Evolutionary conservation across 495 filamentous ascomycete genomes (phyloP), one percentile per base, ranked within the genome.

Genomic region (Jackrogersella minutella): DNA sequence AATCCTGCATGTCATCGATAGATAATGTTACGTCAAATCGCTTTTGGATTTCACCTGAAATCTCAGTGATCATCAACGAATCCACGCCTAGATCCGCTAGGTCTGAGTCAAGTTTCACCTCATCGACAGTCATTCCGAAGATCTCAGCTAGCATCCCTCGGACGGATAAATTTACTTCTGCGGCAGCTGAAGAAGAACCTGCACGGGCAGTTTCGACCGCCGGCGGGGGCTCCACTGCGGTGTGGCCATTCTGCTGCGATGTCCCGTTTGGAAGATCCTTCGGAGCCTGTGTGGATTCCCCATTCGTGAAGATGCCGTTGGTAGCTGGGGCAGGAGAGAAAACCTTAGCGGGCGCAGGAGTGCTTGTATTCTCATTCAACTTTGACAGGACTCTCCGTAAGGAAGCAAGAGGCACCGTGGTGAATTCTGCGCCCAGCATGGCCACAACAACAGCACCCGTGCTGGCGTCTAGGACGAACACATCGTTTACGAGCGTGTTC

Each of bases 11-110:
- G n/a, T 66, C 63, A n/a, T 58, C 63, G 17, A 60, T 47, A 6
- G 56, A 52, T 19, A 69, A 19, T 8, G 31, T 51, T 2, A 41
- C 22, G 24, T 57, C 36, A 13, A 69, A 66, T 28, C 33, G 55
- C 17, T 62, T 69, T n/a, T 59, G 59, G 26, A 81, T 75, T 16
- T 80, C 78, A 11, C 41, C 47, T 1, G 79, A 37, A 5, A 82
- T 69, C 64, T 81, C 80, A 2, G 72, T 83, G 22, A 62, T 64
- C 72, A 81, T 73, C 8, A 82, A 58, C 4, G 80, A 82, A 62
- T 82, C 79, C 14, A 81, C 78, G 1, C 79, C 77, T 6, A 82
- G 49, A 2, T 80, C 72, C 5, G 74, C 66, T 54, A 37, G 76
- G 37, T 19, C 58, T 2, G 58, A 40, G 17, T 62, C 58, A 0